Base-by-base conservation (phyloP, 176 grass and related monocot species). In the Triticum aestivum region DNA sequence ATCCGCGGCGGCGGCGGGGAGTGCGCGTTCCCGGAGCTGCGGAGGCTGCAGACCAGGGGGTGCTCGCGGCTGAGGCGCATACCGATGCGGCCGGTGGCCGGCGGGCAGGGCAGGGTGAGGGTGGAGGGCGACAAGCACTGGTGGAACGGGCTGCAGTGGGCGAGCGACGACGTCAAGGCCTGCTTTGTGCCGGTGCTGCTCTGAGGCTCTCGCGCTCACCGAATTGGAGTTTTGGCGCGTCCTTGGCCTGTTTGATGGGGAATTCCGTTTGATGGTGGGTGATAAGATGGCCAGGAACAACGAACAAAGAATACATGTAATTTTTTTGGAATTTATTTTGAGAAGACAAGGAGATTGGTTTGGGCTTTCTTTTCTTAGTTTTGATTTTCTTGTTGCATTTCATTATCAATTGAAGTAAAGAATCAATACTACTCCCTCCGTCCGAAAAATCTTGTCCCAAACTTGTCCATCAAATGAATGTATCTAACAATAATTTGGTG, bases 111-210 rank as follows among this genome's bases (percentile, higher is more conserved):
- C 23, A 80, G 74, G 69, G 89, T 76, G 69, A 65, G 89, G 69
- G 86, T 91, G 82, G 89, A 91, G 77, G 87, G 89, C 62, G 89
- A 88, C 62, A 91, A 91, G 69, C 76, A 88, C 18, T 91, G 85
- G 85, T 91, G 89, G 89, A 65, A 81, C 70, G 85, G 47, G 51
- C 69, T 91, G 49, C 76, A 88, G 69, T 91, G 89, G 89, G 62
- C 63, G 38, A 75, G 77, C 69, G 82, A 91, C 59, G 89, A 91
- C 69, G 86, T 41, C 86, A 88, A 88, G 82, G 66, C 85, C 30
- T 64, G 65, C 69, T 91, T 91, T 20, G 77, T 76, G 30, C 82
- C 89, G 17, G 89, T 91, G 62, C 76, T 79, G 4, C 42, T 91
- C 62, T 91, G 75, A 90, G 30, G 1, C 38, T 21, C 75, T 12